These are phyloP conservation scores for Clonostachys solani DNA, from an alignment of 2,329 filamentous ascomycete species.

Conservation along the genomic window DNA sequence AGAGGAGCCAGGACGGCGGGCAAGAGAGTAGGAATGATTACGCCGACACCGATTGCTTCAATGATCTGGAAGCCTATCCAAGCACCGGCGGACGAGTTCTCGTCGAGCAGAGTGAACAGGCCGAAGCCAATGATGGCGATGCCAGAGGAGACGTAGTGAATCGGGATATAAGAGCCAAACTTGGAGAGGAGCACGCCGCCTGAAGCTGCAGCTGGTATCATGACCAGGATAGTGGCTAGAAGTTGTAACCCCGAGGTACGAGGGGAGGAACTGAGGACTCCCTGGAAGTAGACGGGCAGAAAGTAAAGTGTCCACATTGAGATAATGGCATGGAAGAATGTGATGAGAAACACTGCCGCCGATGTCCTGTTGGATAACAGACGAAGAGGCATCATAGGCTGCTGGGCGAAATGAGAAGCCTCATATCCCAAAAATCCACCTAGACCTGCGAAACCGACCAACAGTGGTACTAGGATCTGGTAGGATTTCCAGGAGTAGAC, in stretches of 20 bases:
- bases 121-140: conserved; percentile 32
- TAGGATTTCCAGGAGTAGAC: conserved; percentile 42
- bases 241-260: conserved; percentile 21
- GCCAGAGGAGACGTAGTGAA: conserved; percentile 19
- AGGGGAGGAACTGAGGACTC: conserved; percentile 25
- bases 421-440: conserved; percentile 29
- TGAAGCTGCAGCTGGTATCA: conserved; percentile 15
- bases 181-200: conserved; percentile 17
- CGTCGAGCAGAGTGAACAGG: conserved; percentile 31
- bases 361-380: conserved; percentile 39
- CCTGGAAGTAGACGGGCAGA: conserved; percentile 43
- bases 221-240: conserved; percentile 19
- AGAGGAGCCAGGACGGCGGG: conserved; percentile 34
- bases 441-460: conserved; percentile 32
- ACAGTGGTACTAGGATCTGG: conserved; percentile 40
- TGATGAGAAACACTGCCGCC: conserved; percentile 6
- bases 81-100: conserved; percentile 21
- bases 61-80: conserved; percentile 39
- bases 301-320: conserved; percentile 32
- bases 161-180: conserved; percentile 19
- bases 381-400: conserved; percentile 33
- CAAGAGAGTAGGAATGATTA: conserved; percentile 32
- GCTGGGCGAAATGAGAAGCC: conserved; percentile 9
- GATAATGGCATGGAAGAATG: conserved; percentile 14
- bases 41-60: conserved; percentile 31